phyloP scores from a whole-genome alignment of 768 basidiomycete genomes.

The Hypholoma sublateritium region DNA sequence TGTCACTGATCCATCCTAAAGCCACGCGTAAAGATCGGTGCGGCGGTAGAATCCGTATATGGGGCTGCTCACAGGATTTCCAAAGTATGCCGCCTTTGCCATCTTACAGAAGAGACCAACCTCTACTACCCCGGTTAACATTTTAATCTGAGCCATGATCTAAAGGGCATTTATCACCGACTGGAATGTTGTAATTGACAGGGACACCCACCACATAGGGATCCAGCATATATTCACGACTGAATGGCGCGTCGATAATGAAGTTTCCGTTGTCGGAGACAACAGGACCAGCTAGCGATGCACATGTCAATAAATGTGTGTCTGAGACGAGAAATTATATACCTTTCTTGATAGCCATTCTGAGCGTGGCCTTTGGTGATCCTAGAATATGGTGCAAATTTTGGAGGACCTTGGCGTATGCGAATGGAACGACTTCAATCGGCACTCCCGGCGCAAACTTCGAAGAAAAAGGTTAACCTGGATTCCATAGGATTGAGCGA shows the following conservation, averaged over 20 bases:
- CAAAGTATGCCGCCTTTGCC: slow-evolving; percentile 96
- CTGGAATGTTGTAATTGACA: neutral
- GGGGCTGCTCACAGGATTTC: slow-evolving; percentile 68
- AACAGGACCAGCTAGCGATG: slow-evolving; percentile 78
- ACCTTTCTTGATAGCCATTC: slow-evolving; percentile 90
- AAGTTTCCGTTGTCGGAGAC: slow-evolving; percentile 98
- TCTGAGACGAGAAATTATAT: neutral
- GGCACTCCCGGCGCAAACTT: slow-evolving; percentile 90
- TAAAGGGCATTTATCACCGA: slow-evolving; percentile 28
- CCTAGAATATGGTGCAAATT: slow-evolving; percentile 61
- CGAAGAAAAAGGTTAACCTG: neutral
- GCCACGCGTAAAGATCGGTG: neutral
- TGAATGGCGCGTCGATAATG: slow-evolving; percentile 94
- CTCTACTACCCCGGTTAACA: slow-evolving; percentile 98
- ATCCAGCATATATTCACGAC: slow-evolving; percentile 61
- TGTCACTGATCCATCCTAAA: slow-evolving; percentile 70
- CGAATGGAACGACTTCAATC: slow-evolving; percentile 96
- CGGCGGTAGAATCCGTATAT: neutral
- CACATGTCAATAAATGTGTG: neutral
- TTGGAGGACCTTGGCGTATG: slow-evolving; percentile 84
- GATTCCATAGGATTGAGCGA: neutral
- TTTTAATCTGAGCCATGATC: slow-evolving; percentile 82
- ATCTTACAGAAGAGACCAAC: slow-evolving; percentile 95
- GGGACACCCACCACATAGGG: slow-evolving; percentile 52
- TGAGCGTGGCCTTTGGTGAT: slow-evolving; percentile 71